Evolutionary conservation across 495 filamentous ascomycete species (phyloP).

Genomic region (Lasiosphaeriaceae sp.): DNA sequence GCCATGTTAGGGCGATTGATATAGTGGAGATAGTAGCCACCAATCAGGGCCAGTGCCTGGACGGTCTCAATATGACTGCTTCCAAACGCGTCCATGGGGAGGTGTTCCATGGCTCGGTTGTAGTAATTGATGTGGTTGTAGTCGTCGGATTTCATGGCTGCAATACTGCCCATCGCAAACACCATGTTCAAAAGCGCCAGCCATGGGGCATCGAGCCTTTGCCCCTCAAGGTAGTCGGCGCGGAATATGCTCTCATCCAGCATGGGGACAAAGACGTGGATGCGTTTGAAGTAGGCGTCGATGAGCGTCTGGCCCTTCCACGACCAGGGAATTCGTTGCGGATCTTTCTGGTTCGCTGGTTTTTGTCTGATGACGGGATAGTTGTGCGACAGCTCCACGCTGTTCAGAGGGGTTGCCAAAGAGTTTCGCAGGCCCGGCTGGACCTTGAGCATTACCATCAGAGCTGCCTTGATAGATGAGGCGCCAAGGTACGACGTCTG

Average conservation of each 20-base stretch:
- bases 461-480: constrained; percentile 76
- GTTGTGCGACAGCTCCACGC: constrained; percentile 44
- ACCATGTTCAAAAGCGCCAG: constrained; percentile 76
- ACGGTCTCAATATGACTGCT: constrained; percentile 67
- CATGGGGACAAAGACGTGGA: constrained; percentile 73
- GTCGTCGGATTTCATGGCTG: constrained; percentile 64
- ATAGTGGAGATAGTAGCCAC: constrained; percentile 77
- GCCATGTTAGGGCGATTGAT: constrained; percentile 76
- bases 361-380: constrained; percentile 47
- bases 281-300: constrained; percentile 72
- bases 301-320: constrained; percentile 62
- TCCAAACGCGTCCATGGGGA: constrained; percentile 64
- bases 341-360: constrained; percentile 41
- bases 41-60: constrained; percentile 66
- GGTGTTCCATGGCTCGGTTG: constrained; percentile 62
- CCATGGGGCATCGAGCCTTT: constrained; percentile 68
- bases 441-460: constrained; percentile 77
- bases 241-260: constrained; percentile 73
- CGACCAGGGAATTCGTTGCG: constrained; percentile 53
- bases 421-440: constrained; percentile 60
- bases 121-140: constrained; percentile 71
- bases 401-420: constrained; percentile 49
- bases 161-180: constrained; percentile 73
- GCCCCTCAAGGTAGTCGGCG: constrained; percentile 63
- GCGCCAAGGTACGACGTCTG: constrained; percentile 75